phyloP scores from a whole-genome alignment of 495 filamentous ascomycete species.

The Neurospora sp. region DNA sequence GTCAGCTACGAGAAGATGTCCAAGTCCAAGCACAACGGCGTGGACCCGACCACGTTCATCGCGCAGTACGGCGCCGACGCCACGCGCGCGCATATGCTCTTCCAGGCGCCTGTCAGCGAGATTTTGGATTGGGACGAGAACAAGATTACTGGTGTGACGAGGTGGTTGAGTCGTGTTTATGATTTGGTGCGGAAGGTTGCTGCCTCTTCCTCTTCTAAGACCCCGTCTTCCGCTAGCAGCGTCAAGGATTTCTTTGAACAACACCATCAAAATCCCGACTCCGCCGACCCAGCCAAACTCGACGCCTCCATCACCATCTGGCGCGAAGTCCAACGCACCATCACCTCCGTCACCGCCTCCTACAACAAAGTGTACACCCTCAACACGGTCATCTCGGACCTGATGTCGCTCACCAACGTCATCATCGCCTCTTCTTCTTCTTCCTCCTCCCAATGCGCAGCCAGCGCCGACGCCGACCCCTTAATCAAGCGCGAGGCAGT shows the following conservation, averaged over 20 bases:
- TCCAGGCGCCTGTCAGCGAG: conserved; percentile 74
- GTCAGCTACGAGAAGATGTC: conserved; percentile 86
- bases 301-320: conserved; percentile 49
- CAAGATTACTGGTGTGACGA: conserved; percentile 70
- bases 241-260: conserved; percentile 23
- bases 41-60: conserved; percentile 68
- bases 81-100: conserved; percentile 76
- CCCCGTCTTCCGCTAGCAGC: not conserved
- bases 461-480: conserved; percentile 2
- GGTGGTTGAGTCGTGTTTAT: conserved; percentile 64
- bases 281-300: conserved; percentile 17
- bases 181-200: conserved; percentile 39
- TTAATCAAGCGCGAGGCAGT: conserved; percentile 25
- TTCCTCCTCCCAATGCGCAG: too few species aligned
- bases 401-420: conserved; percentile 67
- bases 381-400: conserved; percentile 72
- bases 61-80: conserved; percentile 69
- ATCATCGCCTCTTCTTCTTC: too few species aligned
- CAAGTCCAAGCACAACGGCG: conserved; percentile 90
- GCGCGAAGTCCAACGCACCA: conserved; percentile 54
- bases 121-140: conserved; percentile 79
- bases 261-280: not conserved
- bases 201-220: not conserved
- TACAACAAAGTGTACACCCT: conserved; percentile 60
- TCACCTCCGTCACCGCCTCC: conserved; percentile 56